phyloP scores from a whole-genome alignment of 2,329 filamentous ascomycete species.

The Trichoderma sp. region DNA sequence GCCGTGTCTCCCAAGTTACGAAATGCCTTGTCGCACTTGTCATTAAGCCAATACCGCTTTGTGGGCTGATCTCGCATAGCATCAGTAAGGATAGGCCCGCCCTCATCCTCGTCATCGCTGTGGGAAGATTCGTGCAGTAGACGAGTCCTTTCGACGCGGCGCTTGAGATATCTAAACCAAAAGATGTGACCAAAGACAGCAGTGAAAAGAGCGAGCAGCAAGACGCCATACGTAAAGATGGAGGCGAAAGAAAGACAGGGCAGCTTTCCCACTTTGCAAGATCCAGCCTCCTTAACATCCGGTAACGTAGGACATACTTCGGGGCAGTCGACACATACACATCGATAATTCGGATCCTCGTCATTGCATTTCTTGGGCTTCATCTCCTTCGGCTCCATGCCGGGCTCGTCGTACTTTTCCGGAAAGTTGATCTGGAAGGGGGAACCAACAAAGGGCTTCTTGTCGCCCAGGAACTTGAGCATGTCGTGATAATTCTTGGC shows the following conservation, averaged over 20 bases:
- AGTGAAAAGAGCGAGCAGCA: slow-evolving; percentile 65
- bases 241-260: slow-evolving; percentile 93
- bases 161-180: slow-evolving; percentile 69
- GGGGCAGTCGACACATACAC: slow-evolving; percentile 90
- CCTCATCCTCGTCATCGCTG: slow-evolving; percentile 93
- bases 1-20: slow-evolving; percentile 75
- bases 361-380: slow-evolving; percentile 85
- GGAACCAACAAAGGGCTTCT: slow-evolving; percentile 78
- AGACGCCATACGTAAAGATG: slow-evolving; percentile 77
- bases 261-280: slow-evolving; percentile 81
- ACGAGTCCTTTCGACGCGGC: slow-evolving; percentile 77
- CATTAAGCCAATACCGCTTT: slow-evolving; percentile 79
- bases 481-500: slow-evolving; percentile 86
- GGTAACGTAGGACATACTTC: slow-evolving; percentile 80
- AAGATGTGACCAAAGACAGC: slow-evolving; percentile 71
- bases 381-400: slow-evolving; percentile 71
- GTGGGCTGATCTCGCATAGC: slow-evolving; percentile 77
- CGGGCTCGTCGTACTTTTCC: slow-evolving; percentile 55
- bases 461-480: slow-evolving; percentile 87
- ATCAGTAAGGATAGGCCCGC: slow-evolving; percentile 68
- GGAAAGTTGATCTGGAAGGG: slow-evolving; percentile 98
- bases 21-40: slow-evolving; percentile 76
- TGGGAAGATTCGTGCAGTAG: slow-evolving; percentile 79
- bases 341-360: slow-evolving; percentile 78
- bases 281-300: slow-evolving; percentile 63